Evolutionary conservation across 306 rosid genomes (phyloP), one percentile per base, ranked within the genome.

Genomic region (Cucurbita pepo): DNA sequence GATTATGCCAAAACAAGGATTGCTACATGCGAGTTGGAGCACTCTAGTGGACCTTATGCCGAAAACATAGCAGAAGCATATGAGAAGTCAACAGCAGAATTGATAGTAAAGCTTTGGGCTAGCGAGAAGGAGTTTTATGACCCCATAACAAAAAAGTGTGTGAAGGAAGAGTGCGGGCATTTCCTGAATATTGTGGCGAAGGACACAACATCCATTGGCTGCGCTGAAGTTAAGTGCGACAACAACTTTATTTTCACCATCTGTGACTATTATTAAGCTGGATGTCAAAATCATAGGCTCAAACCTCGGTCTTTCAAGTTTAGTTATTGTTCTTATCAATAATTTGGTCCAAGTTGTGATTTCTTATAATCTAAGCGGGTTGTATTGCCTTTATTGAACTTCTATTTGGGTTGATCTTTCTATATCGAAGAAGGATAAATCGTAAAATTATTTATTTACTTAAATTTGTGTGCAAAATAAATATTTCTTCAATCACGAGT

Each of bases 1-100:
- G 13, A 73, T 0, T 56, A 56, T 0, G 76, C 56, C 4, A 14
- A 56, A 1, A 36, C 50, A 0, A 54, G 15, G 22, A 18, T 12
- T 1, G 43, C n/a, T 13, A 48, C 59, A 0, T 56, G 76, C 21
- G 40, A 56, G 41, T 52, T 52, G 62, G 54, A 73, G 25, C 22
- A 84, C 10, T 81, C 83, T 1, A n/a, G 4, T 0, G 84, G 88
- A 43, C 82, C 82, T 4, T 84, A 44, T 4, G 83, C 84, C 0
- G 84, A 82, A 67, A 77, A 72, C 75, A 18, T 84, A 0, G 84
- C 82, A 2, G 54, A 50, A 45, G 41, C 75, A 73, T 79, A 1
- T 0, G 79, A 14, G 0, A 25, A 14, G 36, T 22, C 77, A 7
- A 65, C 14, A 1, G 79, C 51, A 0, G 6, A 38, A 0, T 78